Evolutionary conservation across 2,329 filamentous ascomycete species (phyloP), one percentile per base, ranked within the genome.

Genomic region (Aspergillus texensis): DNA sequence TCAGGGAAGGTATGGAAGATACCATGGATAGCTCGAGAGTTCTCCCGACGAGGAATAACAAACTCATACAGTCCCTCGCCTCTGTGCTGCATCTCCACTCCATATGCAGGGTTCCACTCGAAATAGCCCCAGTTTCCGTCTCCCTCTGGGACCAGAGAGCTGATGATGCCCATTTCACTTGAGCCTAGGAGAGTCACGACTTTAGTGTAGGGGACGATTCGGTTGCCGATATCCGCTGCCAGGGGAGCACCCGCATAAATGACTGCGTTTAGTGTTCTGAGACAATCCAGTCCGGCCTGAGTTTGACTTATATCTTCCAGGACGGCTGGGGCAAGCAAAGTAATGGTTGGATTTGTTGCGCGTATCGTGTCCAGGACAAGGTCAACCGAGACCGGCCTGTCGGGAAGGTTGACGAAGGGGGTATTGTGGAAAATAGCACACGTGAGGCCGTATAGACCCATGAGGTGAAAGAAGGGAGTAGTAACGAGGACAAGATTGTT

Each of bases 1-100:
- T 70, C 57, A 0, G 71, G 71, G 50, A 66, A 70, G 1, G 63
- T 70, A 41, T 72, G 70, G 30, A 65, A 70, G 46, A 68, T 55
- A 10, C 55, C 57, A 11, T 65, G 66, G 16, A 62, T 19, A 53
- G 52, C 43, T 6, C 59, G 60, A 21, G 21, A 48, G 12, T 16
- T 19, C 16, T 19, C 11, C 1, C 34, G 39, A 14, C 65, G 57
- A 1, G 53, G 61, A 54, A 71, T 61, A 2, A 74, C 63, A 30
- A 73, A 21, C 56, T 73, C 71, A 36, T 59, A 64, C 1, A 69
- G 48, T 0, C 64, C 68, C 5, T 68, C 63, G 1, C 50, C 68
- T 2, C 52, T 58, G 1, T 64, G 34, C 10, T 67, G 62, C 52
- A 55, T 55, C 6, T 26, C 19, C 2, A 39, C 14, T 3, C 61